Evolutionary conservation across 2,329 filamentous ascomycete species (phyloP), one percentile per base, ranked within the genome.

Genomic region (Paecilomyces fulvus): DNA sequence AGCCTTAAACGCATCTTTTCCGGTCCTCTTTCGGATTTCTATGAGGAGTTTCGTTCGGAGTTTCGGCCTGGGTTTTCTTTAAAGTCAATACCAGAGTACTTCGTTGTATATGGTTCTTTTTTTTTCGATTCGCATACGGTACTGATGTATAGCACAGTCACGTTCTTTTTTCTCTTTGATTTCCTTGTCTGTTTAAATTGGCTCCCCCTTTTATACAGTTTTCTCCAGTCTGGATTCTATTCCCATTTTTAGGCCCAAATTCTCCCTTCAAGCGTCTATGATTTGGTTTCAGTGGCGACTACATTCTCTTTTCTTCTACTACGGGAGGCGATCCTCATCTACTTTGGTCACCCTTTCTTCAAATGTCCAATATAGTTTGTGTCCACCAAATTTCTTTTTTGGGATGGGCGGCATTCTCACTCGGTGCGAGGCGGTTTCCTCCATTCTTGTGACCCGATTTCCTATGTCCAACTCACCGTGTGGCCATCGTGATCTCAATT

Each of bases 81-180:
- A 51, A 59, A 51, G 52, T 60, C 58, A 59, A 60, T 63, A 61
- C 59, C 60, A 59, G 52, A 51, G 28, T 30, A 52, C 54, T 50
- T 61, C 49, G 28, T 21, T 63, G 62, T 64, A 65, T 58, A 64
- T 64, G 59, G 58, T 61, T 57, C 49, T 55, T 56, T 46, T 46
- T 54, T 50, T 50, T 57, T 56, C 51, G 51, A 51, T 20, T 49
- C 48, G 20, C 48, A 28, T 28, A 28, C 20, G 25, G 48, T 23
- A 11, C 48, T 49, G 25, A 21, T 49, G 21, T 49, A 49, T 10
- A 28, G 21, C 48, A 49, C 25, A 28, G 48, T 20, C 48, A 49
- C 48, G 25, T 56, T 62, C n/a, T 43, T 52, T 52, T 51, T 57
- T 2, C 48, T 12, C 10, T 14, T 28, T 11, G 30, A 51, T 54